Conservation (phyloP, 306 rosid species). For the Crataegus laevigata region DNA sequence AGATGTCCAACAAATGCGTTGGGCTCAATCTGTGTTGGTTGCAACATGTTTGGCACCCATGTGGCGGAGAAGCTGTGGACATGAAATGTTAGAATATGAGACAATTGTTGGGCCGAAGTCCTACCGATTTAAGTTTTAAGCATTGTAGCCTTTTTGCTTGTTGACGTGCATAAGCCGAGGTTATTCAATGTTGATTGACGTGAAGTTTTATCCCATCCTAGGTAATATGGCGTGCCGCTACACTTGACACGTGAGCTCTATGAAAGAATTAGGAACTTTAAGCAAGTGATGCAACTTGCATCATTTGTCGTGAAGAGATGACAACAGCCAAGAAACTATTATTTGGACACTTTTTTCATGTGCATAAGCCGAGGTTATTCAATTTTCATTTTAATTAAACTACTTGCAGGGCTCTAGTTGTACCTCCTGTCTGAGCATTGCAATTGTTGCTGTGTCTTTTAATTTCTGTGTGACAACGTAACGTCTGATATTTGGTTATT, state of each 20-base stretch:
- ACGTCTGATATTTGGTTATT: background rate
- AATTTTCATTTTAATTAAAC: too few relatives aligned
- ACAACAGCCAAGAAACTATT: constrained; percentile 88
- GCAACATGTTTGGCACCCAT: background rate
- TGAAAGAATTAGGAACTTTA: constrained; percentile 95
- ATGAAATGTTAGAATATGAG: background rate
- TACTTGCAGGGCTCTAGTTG: constrained; percentile 93
- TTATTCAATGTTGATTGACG: background rate
- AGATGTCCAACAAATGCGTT: background rate
- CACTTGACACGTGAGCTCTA: constrained; percentile 96
- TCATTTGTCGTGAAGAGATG: constrained; percentile 99
- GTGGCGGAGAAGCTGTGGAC: background rate
- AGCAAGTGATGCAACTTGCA: constrained; percentile 88
- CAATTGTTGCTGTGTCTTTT: background rate
- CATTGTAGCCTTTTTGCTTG: background rate
- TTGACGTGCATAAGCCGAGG: background rate
- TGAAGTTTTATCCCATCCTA: constrained; percentile 20
- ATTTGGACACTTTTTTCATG: constrained; percentile 91
- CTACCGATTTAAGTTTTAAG: background rate
- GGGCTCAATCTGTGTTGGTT: background rate
- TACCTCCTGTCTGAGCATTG: constrained; percentile 47
- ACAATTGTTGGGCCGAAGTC: background rate
- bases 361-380: too few relatives aligned
- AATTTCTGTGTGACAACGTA: background rate
- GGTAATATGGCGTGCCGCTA: constrained; percentile 88